Evolutionary conservation across 495 filamentous ascomycete species (phyloP), one percentile per base, ranked within the genome.

Genomic region (Cryomyces minteri): DNA sequence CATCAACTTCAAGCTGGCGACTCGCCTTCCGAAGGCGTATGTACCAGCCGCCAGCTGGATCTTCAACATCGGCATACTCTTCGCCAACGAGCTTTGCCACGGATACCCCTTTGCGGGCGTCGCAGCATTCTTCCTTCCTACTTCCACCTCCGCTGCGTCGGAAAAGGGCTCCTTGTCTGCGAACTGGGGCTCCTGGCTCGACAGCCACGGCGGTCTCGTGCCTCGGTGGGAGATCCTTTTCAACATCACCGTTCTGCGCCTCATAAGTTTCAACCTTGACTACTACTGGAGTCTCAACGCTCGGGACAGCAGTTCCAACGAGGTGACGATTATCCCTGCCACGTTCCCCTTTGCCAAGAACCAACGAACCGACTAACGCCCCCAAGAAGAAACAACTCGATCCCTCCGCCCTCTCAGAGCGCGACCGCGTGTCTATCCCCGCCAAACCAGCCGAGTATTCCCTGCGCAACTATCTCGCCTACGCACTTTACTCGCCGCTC

Each of bases 381-480:
- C 70, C 68, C 64, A 94, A 96, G 92, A 96, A 95, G 88, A 96
- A 94, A 59, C 83, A 90, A 69, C 72, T 93, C 43, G 87, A 96
- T 69, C 81, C 82, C 12, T 66, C 82, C 40, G 71, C 75, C 51
- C 71, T 96, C 11, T 88, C 84, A 9, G 92, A 96, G 54, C 69
- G 82, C 51, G 90, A 96, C 49, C 80, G 90, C 5, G 71, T 95
- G 43, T 68, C 68, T 34, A 77, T 78, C 40, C 83, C 92, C 0
- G 83, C 85, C 5, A 69, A 73, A 43, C 56, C 68, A 0, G 61
- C 68, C 6, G 80, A 88, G 49, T 99, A 74, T 62, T 73, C 71
- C 25, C 87, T 90, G 59, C 65, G 72, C 46, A 90, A 87, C 62
- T 95, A 92, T 57, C 48, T 94, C 40, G 84, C 82, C 31, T 96